These are phyloP conservation scores for Centella asiatica DNA, from an alignment of 129 eudicot genomes.

Conservation along the genomic window DNA sequence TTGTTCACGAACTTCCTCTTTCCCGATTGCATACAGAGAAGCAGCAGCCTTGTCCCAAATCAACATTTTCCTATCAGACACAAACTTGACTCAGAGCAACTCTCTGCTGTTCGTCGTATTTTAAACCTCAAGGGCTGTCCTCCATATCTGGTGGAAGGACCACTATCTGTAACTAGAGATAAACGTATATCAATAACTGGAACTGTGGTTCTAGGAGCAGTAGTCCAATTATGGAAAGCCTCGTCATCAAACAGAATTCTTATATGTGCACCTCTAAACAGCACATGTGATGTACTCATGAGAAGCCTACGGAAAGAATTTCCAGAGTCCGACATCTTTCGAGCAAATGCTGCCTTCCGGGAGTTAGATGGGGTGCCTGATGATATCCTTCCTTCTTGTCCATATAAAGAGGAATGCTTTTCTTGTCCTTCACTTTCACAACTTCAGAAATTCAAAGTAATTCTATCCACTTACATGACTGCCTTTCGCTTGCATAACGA, in stretches of 20 bases:
- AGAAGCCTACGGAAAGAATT: constrained; percentile 13
- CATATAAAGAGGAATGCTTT: constrained; percentile 18
- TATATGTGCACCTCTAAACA: constrained; percentile 28
- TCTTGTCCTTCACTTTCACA: constrained; percentile 20
- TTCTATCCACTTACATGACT: constrained; percentile 24
- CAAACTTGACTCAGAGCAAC: neutral
- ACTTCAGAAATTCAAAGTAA: constrained; percentile 19
- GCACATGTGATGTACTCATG: constrained; percentile 20
- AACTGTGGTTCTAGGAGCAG: constrained; percentile 19
- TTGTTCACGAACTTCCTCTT: constrained; percentile 22
- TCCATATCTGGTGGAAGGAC: constrained; percentile 29
- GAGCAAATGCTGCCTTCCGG: constrained; percentile 33
- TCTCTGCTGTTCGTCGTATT: constrained; percentile 14
- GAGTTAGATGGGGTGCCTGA: constrained; percentile 22
- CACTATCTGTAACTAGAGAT: neutral
- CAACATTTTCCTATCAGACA: neutral
- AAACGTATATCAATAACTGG: constrained; percentile 12
- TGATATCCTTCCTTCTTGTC: constrained; percentile 21
- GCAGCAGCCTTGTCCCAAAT: neutral
- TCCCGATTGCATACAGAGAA: constrained; percentile 8
- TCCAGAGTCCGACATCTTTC: constrained; percentile 19
- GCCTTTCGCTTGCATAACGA: constrained; percentile 20
- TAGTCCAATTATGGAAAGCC: constrained; percentile 7
- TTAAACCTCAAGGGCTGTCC: constrained; percentile 9
- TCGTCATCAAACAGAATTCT: constrained; percentile 15